These are phyloP conservation scores for Debaryomyces tyrocola DNA, from an alignment of 805 yeast species.

Conservation along the genomic window DNA sequence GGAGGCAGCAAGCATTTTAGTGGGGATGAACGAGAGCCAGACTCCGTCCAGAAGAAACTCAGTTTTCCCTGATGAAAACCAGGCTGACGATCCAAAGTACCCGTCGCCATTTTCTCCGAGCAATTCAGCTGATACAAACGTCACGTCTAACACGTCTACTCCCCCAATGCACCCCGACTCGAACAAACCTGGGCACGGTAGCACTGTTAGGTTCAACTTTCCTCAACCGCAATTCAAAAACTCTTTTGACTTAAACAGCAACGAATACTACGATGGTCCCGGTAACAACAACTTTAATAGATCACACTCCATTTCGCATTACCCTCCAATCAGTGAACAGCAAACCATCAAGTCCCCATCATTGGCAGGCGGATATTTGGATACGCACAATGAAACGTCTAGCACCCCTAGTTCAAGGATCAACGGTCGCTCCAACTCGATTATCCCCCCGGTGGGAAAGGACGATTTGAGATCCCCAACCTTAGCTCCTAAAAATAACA, in stretches of 20 bases:
- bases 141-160: constrained; percentile 11
- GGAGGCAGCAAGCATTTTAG: constrained; percentile 76
- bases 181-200: not conserved
- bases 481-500: constrained; percentile 9
- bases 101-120: constrained; percentile 15
- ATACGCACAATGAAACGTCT: constrained; percentile 13
- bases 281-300: constrained; percentile 16
- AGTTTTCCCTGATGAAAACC: constrained; percentile 9
- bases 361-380: constrained; percentile 33
- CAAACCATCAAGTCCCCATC: constrained; percentile 9
- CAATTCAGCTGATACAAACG: constrained; percentile 7
- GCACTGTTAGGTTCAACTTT: not conserved
- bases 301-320: constrained; percentile 44
- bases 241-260: constrained; percentile 3
- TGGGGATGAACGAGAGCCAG: constrained; percentile 60
- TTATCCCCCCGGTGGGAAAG: constrained; percentile 8
- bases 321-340: constrained; percentile 38
- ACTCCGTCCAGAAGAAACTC: constrained; percentile 8
- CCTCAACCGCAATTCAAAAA: constrained; percentile 8
- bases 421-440: constrained; percentile 9
- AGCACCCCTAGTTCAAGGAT: not conserved
- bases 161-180: constrained; percentile 11
- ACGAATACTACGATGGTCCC: not conserved
- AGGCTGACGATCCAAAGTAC: constrained; percentile 9
- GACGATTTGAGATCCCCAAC: constrained; percentile 17